Conservation (phyloP, 2,329 filamentous ascomycete genomes). For the Diaporthe humulicola region DNA sequence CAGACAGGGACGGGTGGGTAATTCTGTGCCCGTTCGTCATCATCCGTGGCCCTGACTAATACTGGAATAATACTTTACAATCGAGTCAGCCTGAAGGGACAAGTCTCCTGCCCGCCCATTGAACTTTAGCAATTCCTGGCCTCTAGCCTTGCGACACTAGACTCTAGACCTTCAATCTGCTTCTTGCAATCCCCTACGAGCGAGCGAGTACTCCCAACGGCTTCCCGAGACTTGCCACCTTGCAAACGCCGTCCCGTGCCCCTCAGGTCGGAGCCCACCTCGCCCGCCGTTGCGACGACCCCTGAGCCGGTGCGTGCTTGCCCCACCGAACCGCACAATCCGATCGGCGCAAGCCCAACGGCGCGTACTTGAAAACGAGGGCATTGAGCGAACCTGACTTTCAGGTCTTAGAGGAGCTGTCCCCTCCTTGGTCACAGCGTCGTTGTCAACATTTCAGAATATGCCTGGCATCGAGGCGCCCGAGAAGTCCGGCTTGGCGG, state of each 20-base stretch:
- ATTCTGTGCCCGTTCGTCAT: conserved; percentile 31
- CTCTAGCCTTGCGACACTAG: not conserved
- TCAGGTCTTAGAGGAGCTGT: not conserved
- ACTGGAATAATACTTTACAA: conserved; percentile 11
- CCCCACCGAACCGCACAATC: conserved; percentile 32
- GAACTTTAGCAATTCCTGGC: not conserved
- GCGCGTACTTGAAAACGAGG: conserved; percentile 3
- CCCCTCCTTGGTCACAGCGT: not conserved
- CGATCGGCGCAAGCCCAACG: conserved; percentile 23
- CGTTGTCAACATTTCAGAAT: not conserved
- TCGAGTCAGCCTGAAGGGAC: conserved; percentile 18
- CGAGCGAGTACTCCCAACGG: not conserved
- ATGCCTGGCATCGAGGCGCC: conserved; percentile 25
- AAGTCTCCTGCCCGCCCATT: not conserved
- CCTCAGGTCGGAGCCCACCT: not conserved
- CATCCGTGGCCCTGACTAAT: conserved; percentile 26
- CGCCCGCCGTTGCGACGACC: conserved; percentile 23
- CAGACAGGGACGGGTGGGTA: conserved; percentile 1
- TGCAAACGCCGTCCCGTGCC: not conserved
- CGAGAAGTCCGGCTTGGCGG: conserved; percentile 27
- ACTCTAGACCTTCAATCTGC: not conserved
- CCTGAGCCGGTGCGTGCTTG: conserved; percentile 32
- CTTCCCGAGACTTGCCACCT: not conserved
- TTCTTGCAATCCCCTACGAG: not conserved
- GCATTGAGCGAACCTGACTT: not conserved